Percentiles rank a stretch among this genome's conserved stretches.
Conservation (phyloP, 129 eudicot species). For the Gnaphalium uliginosum region DNA sequence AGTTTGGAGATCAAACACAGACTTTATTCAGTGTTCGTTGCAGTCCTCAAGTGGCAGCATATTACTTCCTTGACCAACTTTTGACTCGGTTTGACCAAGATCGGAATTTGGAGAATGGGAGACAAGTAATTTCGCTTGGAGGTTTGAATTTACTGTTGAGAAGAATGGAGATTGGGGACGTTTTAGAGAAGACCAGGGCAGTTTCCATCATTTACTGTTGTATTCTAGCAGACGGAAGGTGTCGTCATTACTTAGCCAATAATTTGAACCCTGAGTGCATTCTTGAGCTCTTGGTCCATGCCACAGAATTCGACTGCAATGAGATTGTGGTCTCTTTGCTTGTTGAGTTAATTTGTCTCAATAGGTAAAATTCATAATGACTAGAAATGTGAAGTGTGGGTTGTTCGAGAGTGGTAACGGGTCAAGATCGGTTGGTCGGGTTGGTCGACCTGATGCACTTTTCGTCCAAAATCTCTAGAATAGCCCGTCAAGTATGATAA, state of each 20-base stretch:
- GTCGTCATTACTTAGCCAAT: slow-evolving; percentile 62
- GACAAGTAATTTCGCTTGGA: slow-evolving; percentile 60
- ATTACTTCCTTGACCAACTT: slow-evolving; percentile 67
- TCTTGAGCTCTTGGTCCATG: slow-evolving; percentile 43
- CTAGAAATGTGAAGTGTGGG: slow-evolving; percentile 2
- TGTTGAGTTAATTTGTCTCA: slow-evolving; percentile 61
- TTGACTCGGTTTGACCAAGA: slow-evolving; percentile 66
- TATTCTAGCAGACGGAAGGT: slow-evolving; percentile 66
- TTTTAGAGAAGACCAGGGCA: slow-evolving; percentile 49
- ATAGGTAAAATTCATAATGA: slow-evolving; percentile 43
- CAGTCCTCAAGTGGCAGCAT: slow-evolving; percentile 69
- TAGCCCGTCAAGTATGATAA: background rate
- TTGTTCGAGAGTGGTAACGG: background rate
- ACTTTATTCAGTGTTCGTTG: slow-evolving; percentile 53
- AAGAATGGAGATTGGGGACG: slow-evolving; percentile 60
- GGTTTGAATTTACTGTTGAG: slow-evolving; percentile 62
- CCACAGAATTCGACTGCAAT: slow-evolving; percentile 30
- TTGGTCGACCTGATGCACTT: background rate
- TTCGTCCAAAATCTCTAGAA: background rate
- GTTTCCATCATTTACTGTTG: slow-evolving; percentile 48
- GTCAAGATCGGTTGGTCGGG: background rate
- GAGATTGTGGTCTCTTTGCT: slow-evolving; percentile 47
- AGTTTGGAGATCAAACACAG: slow-evolving; percentile 75
- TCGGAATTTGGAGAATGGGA: slow-evolving; percentile 52
- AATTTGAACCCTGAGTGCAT: slow-evolving; percentile 55